Conservation (phyloP, 176 grass and related monocot genomes). For the Lolium multiflorum region DNA sequence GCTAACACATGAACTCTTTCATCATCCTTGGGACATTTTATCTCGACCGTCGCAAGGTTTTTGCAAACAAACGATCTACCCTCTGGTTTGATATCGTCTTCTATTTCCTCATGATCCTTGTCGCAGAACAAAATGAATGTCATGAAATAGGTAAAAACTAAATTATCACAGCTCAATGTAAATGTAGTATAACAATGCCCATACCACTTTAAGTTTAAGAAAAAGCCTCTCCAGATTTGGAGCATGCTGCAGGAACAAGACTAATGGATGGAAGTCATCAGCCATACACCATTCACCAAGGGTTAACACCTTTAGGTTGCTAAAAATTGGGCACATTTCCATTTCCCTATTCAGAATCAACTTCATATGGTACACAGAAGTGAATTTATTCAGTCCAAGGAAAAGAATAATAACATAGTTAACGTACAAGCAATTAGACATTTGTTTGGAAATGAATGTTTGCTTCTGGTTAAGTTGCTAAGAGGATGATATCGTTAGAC, state of each 20-base stretch:
- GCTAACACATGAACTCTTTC: not conserved
- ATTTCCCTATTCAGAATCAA: not conserved
- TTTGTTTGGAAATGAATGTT: not conserved
- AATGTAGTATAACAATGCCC: not conserved
- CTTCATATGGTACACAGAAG: not conserved
- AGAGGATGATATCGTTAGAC: not conserved
- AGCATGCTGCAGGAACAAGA: conserved; percentile 24
- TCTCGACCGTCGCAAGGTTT: conserved; percentile 18
- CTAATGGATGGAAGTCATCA: conserved; percentile 16
- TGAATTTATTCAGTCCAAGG: not conserved
- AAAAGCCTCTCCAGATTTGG: conserved; percentile 36
- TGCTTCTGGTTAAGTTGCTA: conserved; percentile 26
- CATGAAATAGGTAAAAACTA: not conserved
- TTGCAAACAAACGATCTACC: conserved; percentile 20
- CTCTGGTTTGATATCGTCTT: not conserved
- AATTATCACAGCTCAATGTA: not conserved
- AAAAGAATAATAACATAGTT: not conserved
- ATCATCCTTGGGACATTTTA: conserved; percentile 20
- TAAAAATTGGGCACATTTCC: conserved; percentile 18
- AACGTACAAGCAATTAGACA: not conserved
- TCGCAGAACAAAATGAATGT: not conserved
- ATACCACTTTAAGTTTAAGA: conserved; percentile 12
- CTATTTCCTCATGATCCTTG: not conserved
- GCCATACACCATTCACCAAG: conserved; percentile 41
- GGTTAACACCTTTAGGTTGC: conserved; percentile 20